phyloP scores from a whole-genome alignment of 257 asterid species.

The Solanum tacnaense region DNA sequence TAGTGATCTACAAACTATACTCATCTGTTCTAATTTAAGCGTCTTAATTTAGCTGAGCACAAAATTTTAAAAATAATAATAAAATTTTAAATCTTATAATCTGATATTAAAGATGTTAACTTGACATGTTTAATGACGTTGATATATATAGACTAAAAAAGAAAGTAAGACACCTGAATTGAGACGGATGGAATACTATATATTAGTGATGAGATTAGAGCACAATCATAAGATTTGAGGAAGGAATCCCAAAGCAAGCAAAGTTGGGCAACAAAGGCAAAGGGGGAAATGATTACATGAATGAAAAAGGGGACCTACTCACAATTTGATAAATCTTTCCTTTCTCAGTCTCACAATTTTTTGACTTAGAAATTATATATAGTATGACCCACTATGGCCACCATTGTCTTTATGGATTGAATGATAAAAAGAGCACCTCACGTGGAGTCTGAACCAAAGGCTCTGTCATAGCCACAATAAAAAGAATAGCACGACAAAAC shows the following conservation, averaged over 20 bases:
- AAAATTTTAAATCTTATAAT: not conserved
- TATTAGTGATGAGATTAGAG: not conserved
- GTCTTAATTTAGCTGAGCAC: fast-evolving
- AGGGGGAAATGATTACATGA: conserved; percentile 1
- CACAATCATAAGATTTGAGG: not conserved
- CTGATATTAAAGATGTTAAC: not conserved
- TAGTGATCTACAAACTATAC: not conserved
- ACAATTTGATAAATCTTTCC: conserved; percentile 9
- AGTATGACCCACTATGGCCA: conserved; percentile 59
- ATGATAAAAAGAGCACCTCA: conserved; percentile 98
- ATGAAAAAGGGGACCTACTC: not conserved
- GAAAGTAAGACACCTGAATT: not conserved
- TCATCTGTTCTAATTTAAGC: not conserved
- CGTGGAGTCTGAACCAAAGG: conserved; percentile 97
- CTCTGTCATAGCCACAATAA: conserved; percentile 66
- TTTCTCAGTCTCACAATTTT: conserved; percentile 27
- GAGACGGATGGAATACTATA: not conserved
- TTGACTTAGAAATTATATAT: conserved; percentile 25
- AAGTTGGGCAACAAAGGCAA: not conserved
- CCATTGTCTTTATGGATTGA: conserved; percentile 93
- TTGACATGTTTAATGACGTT: not conserved
- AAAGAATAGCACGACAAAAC: conserved; percentile 1
- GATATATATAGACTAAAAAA: not conserved
- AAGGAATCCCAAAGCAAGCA: conserved; percentile 3
- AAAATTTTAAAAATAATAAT: fast-evolving